Evolutionary conservation across 306 rosid genomes (phyloP).

Genomic region (Rosa persica): DNA sequence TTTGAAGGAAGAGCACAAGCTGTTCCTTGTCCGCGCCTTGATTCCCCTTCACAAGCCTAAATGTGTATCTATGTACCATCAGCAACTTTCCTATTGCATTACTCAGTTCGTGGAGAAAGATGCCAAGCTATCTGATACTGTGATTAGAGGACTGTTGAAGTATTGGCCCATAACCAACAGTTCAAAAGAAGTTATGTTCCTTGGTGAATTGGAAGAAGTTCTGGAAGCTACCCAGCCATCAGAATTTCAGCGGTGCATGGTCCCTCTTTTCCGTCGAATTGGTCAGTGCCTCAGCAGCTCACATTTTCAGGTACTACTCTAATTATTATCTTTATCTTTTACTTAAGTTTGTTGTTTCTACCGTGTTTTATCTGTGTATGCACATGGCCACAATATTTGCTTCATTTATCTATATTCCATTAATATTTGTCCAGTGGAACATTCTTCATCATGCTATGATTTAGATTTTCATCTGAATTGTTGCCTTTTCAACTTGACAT

Average conservation of each 20-base stretch:
- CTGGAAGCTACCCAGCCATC: conserved; percentile 56
- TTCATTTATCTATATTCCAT: background rate
- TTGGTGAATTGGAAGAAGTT: conserved; percentile 65
- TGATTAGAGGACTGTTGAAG: conserved; percentile 55
- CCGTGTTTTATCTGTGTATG: background rate
- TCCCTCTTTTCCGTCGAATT: conserved; percentile 56
- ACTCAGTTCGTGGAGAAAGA: conserved; percentile 66
- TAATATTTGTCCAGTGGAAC: background rate
- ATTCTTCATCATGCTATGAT: background rate
- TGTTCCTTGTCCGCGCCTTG: conserved; percentile 58
- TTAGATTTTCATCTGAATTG: background rate
- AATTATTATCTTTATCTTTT: background rate
- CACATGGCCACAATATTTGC: background rate
- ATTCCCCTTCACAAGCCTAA: conserved; percentile 73
- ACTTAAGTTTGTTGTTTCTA: background rate
- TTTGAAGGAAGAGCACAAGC: conserved; percentile 70
- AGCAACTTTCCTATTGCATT: conserved; percentile 60
- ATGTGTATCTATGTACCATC: conserved; percentile 57
- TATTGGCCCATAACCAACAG: conserved; percentile 65
- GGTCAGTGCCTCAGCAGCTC: conserved; percentile 56
- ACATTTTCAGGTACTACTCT: conserved; percentile 59
- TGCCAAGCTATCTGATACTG: conserved; percentile 61
- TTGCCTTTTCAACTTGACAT: background rate
- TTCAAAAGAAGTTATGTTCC: conserved; percentile 68
- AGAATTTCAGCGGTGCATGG: conserved; percentile 61